Evolutionary conservation across 2,329 filamentous ascomycete genomes (phyloP), one percentile per base, ranked within the genome.

Genomic region (Alternaria gaisen): DNA sequence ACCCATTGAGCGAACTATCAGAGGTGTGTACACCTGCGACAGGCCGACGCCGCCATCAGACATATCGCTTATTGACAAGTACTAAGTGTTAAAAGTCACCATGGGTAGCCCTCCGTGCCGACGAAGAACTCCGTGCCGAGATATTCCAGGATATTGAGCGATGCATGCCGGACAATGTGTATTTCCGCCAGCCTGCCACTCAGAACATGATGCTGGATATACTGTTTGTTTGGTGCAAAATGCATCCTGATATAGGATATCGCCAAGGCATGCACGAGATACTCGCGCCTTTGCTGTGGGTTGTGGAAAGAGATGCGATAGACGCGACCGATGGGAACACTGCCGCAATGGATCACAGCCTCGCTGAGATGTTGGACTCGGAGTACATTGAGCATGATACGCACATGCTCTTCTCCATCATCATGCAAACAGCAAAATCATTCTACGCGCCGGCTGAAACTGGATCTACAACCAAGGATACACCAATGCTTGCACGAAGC

Each of bases 201-300:
- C 95, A 98, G 77, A 85, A 84, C 42, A 91, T 92, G 79, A 89
- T 99, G 70, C 81, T 96, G 32, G 92, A 99, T 74, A 89, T 97
- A 32, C 83, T 99, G 34, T 99, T 98, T 79, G 87, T 99, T 67
- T 98, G 94, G 80, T 95, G 93, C 81, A 98, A 97, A 79, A 86
- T 96, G 54, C 92, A 98, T 73, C 92, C 92, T 2, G 88, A 90
- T 68, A 85, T 93, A 55, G 93, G 93, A 16, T 99, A 99, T 76
- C 88, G 95, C n/a, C 95, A 99, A 81, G 95, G 95, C 11, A 99
- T 99, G 94, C 95, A 99, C 76, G 95, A 99, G 80, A 83, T 99
- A 43, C 84, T 98, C 14, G 95, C 95, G 0, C 94, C 95, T 0
- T 88, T 99, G 38, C 82, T 97, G 7, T 93, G 93, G 85, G 91